These are phyloP conservation scores for Scytalidium sp. DNA, from an alignment of 2,329 filamentous ascomycete species.

Conservation along the genomic window DNA sequence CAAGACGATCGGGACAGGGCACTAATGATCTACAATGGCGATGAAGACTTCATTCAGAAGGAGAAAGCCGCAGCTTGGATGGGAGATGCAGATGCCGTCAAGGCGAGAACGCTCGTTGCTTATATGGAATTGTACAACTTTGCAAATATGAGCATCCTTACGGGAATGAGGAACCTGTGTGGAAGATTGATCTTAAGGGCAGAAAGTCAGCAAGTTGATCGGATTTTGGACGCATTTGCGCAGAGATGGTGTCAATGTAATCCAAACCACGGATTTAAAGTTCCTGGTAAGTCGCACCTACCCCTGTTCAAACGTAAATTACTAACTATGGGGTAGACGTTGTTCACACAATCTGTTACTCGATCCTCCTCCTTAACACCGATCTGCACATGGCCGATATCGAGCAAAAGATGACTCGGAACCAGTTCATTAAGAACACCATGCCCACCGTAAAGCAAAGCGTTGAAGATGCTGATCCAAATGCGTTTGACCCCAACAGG, in stretches of 20 bases:
- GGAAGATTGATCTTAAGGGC: constrained; percentile 78
- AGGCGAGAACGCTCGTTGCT: constrained; percentile 60
- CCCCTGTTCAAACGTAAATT: neutral
- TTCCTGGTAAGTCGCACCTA: constrained; percentile 57
- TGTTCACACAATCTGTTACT: constrained; percentile 96
- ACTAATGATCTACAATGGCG: constrained; percentile 77
- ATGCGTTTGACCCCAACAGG: constrained; percentile 53
- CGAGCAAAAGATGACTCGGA: constrained; percentile 92
- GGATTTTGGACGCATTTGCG: constrained; percentile 86
- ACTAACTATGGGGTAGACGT: constrained; percentile 59
- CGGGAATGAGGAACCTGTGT: constrained; percentile 77
- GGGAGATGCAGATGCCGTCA: constrained; percentile 66
- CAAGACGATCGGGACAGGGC: constrained; percentile 73
- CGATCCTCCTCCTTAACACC: constrained; percentile 90
- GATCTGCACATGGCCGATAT: constrained; percentile 95
- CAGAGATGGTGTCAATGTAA: constrained; percentile 93
- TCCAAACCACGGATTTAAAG: constrained; percentile 87
- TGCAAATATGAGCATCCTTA: constrained; percentile 73
- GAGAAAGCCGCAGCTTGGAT: constrained; percentile 77
- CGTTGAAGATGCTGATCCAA: constrained; percentile 67
- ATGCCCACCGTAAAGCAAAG: constrained; percentile 83
- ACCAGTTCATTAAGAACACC: constrained; percentile 94
- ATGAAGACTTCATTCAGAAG: constrained; percentile 76
- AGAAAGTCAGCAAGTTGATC: constrained; percentile 95
- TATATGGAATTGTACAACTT: constrained; percentile 96